Evolutionary conservation across 495 filamentous ascomycete species (phyloP), one percentile per base, ranked within the genome.

Genomic region (Xylaria sp.): DNA sequence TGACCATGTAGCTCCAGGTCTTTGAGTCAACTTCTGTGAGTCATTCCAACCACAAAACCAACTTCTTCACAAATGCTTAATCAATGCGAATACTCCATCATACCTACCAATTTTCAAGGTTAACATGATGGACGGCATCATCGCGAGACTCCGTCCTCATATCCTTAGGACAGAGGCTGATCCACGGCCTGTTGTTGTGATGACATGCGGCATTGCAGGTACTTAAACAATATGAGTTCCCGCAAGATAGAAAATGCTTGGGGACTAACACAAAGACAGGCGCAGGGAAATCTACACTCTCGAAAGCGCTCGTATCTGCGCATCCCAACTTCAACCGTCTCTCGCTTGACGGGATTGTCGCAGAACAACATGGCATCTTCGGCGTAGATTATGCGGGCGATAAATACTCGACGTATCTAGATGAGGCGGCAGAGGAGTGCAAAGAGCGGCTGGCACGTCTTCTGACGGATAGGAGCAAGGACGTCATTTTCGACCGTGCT

Each of bases 401-500:
- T 40, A 74, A 76, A 67, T 82, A 81, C 70, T 53, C 37, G 9
- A 46, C 74, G 4, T 82, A 82, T 68, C 76, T 75, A 63, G 68
- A 75, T 0, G 79, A 83, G 68, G 80, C 82, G 2, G 69, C 71
- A 9, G 58, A 26, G 0, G 72, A 77, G 15, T 74, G 76, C 14
- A 61, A 74, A 12, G 46, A 21, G 26, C 62, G 73, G 29, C 53
- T 82, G 2, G 53, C 41, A 21, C 43, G 43, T 31, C 35, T 82
- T 1, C 73, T 84, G n/a, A 64, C 50, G 1, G 71, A 76, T 9
- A 74, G 73, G 0, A 40, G 59, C 31, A 70, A 69, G 24, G 74
- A 80, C 52, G 72, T 75, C 12, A 71, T 82, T 24, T 65, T 81
- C 37, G 82, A 82, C 61, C 73, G 80, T n/a, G 80, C 80, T 14